Conservation (phyloP, 1,284 basidiomycete genomes). For the Rhodotorula sp. region DNA sequence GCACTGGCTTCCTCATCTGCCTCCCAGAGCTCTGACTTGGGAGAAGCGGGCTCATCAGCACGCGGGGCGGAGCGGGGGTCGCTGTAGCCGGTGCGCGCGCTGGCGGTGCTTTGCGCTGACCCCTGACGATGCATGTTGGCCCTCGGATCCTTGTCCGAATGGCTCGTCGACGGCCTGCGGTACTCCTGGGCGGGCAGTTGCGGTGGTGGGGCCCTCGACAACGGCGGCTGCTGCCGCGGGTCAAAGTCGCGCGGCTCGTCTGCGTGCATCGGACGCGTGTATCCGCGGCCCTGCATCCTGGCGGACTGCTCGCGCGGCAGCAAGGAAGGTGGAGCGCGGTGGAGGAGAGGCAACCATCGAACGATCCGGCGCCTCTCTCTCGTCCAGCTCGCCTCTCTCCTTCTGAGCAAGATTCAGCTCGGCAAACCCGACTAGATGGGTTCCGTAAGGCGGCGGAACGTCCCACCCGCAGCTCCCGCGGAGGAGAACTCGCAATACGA, state of each 20-base stretch:
- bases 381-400: not conserved
- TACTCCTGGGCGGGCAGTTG: not conserved
- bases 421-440: no score
- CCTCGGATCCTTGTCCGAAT: not conserved
- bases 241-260: conserved; percentile 17
- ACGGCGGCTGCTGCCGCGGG: conserved; percentile 1
- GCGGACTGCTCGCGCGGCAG: not conserved
- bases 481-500: not conserved
- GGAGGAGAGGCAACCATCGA: no score
- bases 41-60: not conserved
- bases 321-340: no score
- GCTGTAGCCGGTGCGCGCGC: not conserved
- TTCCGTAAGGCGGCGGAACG: not conserved
- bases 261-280: not conserved
- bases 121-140: not conserved
- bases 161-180: not conserved
- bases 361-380: no score
- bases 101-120: not conserved
- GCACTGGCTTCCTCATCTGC: conserved; percentile 42
- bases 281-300: not conserved
- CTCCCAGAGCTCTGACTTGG: conserved; percentile 22
- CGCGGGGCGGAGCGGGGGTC: not conserved
- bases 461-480: not conserved
- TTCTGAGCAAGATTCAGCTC: no score
- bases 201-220: not conserved